These are phyloP conservation scores for Fusarium napiforme DNA, from an alignment of 2,329 filamentous ascomycete genomes.

Conservation along the genomic window DNA sequence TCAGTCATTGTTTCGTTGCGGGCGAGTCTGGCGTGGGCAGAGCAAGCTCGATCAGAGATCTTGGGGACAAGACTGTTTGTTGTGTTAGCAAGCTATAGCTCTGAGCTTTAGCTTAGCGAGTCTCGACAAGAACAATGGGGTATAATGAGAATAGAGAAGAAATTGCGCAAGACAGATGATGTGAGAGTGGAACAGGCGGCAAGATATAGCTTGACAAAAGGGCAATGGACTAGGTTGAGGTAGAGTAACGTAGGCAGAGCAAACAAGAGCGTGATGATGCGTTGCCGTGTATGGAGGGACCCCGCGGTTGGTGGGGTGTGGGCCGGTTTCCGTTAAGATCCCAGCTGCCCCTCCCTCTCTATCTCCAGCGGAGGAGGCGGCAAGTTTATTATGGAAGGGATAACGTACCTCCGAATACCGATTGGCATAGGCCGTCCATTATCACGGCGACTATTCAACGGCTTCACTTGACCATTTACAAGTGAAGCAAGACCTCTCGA, in stretches of 20 bases:
- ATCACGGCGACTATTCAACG: slow-evolving; percentile 32
- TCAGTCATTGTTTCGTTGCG: slow-evolving; percentile 61
- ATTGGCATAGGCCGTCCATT: slow-evolving; percentile 32
- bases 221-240: slow-evolving; percentile 1
- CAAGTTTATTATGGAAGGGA: not conserved
- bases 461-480: slow-evolving; percentile 14
- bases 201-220: slow-evolving; percentile 19
- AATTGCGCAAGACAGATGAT: not conserved
- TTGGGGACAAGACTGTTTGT: slow-evolving; percentile 41
- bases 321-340: not conserved
- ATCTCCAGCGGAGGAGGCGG: not conserved
- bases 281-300: slow-evolving; percentile 5
- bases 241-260: not conserved
- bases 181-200: not conserved
- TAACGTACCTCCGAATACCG: slow-evolving; percentile 45
- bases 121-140: not conserved
- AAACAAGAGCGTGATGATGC: slow-evolving; percentile 36
- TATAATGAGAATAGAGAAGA: slow-evolving; percentile 4
- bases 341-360: slow-evolving; percentile 7
- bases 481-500: slow-evolving; percentile 26
- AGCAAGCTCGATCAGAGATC: slow-evolving; percentile 49
- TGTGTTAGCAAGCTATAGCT: slow-evolving; percentile 40
- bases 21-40: slow-evolving; percentile 51
- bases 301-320: slow-evolving; percentile 35
- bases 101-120: slow-evolving; percentile 31